phyloP scores from a whole-genome alignment of 1,284 basidiomycete species.

The Ganoderma lingzhi region DNA sequence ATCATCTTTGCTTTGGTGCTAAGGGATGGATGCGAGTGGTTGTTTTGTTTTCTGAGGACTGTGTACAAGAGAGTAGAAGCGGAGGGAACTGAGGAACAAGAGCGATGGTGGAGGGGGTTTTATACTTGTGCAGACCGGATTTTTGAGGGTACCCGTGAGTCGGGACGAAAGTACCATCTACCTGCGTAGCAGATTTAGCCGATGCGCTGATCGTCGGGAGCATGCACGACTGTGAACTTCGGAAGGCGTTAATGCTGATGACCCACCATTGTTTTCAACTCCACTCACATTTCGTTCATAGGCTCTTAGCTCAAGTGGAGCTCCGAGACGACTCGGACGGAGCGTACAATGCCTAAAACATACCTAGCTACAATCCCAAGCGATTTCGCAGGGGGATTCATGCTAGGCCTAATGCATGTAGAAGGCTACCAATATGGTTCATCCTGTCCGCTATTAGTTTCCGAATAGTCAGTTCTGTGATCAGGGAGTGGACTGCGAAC shows the following conservation, averaged over 20 bases:
- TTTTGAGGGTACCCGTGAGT: neutral
- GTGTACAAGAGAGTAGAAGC: neutral
- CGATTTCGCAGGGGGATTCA: neutral
- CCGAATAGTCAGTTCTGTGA: neutral
- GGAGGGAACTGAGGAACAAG: neutral
- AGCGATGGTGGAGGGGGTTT: neutral
- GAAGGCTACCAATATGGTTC: neutral
- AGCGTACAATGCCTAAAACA: neutral
- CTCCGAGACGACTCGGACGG: neutral
- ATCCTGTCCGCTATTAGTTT: neutral
- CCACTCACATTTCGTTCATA: neutral
- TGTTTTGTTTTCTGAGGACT: neutral
- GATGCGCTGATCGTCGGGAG: neutral
- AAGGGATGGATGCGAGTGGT: neutral
- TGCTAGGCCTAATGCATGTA: neutral
- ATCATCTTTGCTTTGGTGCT: constrained; percentile 7
- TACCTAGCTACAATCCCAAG: neutral
- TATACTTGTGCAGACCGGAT: neutral
- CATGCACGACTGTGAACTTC: constrained; percentile 1
- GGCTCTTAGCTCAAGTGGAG: neutral
- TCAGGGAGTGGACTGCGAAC: neutral
- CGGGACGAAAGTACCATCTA: neutral
- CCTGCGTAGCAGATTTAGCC: constrained; percentile 5
- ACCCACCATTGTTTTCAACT: neutral
- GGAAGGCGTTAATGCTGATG: constrained; percentile 1